Evolutionary conservation across 2,329 filamentous ascomycete genomes (phyloP).

Genomic region (Nemania sp.): DNA sequence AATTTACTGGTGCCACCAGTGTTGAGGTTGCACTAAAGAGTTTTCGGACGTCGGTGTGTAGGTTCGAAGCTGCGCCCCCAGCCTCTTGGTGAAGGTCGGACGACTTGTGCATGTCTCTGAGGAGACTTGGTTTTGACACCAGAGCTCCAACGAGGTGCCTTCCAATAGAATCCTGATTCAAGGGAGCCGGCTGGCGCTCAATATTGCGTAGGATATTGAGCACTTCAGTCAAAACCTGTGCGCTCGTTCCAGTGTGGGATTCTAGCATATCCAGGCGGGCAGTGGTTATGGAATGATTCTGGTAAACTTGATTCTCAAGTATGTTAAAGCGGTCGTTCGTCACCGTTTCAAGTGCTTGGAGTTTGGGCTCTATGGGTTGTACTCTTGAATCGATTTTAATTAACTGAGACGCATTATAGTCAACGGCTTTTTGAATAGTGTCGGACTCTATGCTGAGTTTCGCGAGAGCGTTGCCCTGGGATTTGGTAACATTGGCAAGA

Average conservation of each 20-base stretch:
- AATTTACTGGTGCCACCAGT: neutral
- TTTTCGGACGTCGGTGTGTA: neutral
- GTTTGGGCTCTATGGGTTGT: neutral
- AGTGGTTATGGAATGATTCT: neutral
- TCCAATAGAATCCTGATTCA: neutral
- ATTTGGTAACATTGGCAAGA: neutral
- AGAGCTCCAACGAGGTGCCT: neutral
- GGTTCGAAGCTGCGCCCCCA: neutral
- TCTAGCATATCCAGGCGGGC: neutral
- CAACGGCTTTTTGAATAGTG: neutral
- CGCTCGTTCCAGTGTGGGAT: neutral
- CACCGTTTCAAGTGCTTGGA: neutral
- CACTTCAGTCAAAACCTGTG: neutral
- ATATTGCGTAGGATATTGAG: neutral
- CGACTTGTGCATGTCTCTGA: neutral
- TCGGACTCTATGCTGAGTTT: neutral
- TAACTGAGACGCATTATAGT: neutral
- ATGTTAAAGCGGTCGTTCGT: neutral
- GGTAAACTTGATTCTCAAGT: neutral
- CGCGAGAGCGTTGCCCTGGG: neutral
- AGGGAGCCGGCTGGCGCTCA: neutral
- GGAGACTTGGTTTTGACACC: constrained; percentile 9
- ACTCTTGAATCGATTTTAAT: neutral
- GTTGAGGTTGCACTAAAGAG: neutral
- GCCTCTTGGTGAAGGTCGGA: neutral